A percentile compares a stretch with the other conserved stretches of the same genome.
Evolutionary conservation across 495 filamentous ascomycete genomes (phyloP).

Genomic region (Lophium mytilinum): DNA sequence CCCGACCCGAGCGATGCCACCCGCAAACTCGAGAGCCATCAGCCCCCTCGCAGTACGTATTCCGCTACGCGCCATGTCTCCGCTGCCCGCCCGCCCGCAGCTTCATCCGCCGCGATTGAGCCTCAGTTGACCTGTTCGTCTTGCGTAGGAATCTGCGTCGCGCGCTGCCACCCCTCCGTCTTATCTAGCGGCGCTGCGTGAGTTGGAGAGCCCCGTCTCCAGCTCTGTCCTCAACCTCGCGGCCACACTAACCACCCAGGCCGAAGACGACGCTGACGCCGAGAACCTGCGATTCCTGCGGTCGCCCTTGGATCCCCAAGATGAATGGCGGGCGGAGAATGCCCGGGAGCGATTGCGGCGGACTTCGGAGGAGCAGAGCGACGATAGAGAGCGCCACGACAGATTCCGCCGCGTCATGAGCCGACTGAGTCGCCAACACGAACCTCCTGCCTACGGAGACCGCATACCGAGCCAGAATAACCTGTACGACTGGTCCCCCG

Average conservation of each 20-base stretch:
- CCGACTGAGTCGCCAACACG: conserved; percentile 27
- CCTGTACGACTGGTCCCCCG: conserved; percentile 55
- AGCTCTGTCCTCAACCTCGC: conserved; percentile 42
- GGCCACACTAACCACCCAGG: conserved; percentile 37
- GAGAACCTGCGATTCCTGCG: conserved; percentile 45
- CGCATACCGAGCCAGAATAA: conserved; percentile 42
- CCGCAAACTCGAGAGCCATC: conserved; percentile 17
- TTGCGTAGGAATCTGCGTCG: conserved; percentile 14
- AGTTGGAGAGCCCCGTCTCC: conserved; percentile 33
- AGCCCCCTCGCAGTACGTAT: conserved; percentile 14
- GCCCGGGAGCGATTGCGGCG: conserved; percentile 12
- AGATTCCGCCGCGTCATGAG: conserved; percentile 30
- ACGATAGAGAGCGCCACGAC: conserved; percentile 20
- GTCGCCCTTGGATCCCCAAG: conserved; percentile 32
- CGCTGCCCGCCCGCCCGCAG: neutral
- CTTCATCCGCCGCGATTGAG: neutral
- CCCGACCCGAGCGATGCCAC: conserved; percentile 15
- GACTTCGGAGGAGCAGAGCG: conserved; percentile 9
- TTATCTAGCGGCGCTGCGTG: conserved; percentile 28
- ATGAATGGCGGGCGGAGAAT: conserved; percentile 25
- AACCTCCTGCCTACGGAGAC: conserved; percentile 39
- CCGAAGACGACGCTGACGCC: conserved; percentile 48
- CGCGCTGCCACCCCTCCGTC: conserved; percentile 24
- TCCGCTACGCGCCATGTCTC: neutral
- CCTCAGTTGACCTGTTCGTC: neutral